These are phyloP conservation scores for Pseudogymnoascus sp. DNA, from an alignment of 2,329 filamentous ascomycete species.

Conservation along the genomic window DNA sequence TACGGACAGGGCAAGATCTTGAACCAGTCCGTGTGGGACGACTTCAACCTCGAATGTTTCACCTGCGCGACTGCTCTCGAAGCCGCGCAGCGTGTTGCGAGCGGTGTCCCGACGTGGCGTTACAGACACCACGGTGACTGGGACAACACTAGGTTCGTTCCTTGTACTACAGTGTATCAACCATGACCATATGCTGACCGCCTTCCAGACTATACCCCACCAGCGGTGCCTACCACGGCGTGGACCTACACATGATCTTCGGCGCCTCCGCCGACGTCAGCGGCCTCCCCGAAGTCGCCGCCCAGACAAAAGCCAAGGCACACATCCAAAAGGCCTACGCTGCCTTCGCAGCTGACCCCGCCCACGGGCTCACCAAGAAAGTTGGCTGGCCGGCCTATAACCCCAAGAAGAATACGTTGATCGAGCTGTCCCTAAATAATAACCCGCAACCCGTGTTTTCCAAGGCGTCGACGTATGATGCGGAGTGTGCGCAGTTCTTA, in stretches of 20 bases:
- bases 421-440: slow-evolving; percentile 4
- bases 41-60: slow-evolving; percentile 20
- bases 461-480: background rate
- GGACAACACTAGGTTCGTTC: slow-evolving; percentile 16
- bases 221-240: slow-evolving; percentile 26
- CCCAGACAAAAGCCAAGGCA: slow-evolving; percentile 13
- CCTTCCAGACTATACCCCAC: slow-evolving; percentile 18
- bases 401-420: background rate
- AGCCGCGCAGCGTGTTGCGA: slow-evolving; percentile 13
- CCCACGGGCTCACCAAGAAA: slow-evolving; percentile 19
- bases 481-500: background rate
- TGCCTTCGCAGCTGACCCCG: slow-evolving; percentile 28
- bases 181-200: background rate
- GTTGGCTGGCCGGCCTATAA: slow-evolving; percentile 16
- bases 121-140: slow-evolving; percentile 27
- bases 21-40: slow-evolving; percentile 13
- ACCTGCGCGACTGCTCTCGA: slow-evolving; percentile 25
- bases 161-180: background rate
- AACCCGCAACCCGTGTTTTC: background rate
- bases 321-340: slow-evolving; percentile 26
- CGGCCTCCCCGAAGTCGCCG: slow-evolving; percentile 12
- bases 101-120: slow-evolving; percentile 24
- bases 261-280: slow-evolving; percentile 23
- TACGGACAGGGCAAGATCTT: slow-evolving; percentile 7
- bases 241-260: slow-evolving; percentile 25